Base-by-base conservation (phyloP, 2,329 filamentous ascomycete genomes). In the Beauveria varroae region DNA sequence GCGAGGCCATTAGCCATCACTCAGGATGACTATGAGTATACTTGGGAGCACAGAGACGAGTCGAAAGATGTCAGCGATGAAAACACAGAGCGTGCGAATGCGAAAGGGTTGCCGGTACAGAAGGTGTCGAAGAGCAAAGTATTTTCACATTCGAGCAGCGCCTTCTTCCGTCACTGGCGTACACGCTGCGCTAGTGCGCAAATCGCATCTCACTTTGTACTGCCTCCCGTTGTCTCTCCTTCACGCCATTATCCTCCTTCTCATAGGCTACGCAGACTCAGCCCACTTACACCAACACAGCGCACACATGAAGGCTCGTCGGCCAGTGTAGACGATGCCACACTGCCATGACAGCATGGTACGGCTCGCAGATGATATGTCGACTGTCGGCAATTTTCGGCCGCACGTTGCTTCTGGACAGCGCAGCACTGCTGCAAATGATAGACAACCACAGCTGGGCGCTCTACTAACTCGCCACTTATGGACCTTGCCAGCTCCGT, bases 281-380 rank as follows among this genome's bases (percentile, higher is more conserved):
- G 20, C 41, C 55, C 55, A 57, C 55, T 57, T 57, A 57, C 55
- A 47, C 30, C 26, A 40, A n/a, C n/a, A 49, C 41, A 57, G 8
- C 26, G 40, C 55, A 49, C 41, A 49, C 55, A 26, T 28, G 14
- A 46, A 7, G 43, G 41, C 41, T 56, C n/a, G 14, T n/a, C 26
- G 14, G n/a, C 44, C 20, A 49, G 28, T 18, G 43, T 24, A n/a
- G 26, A 40, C 24, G 18, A 56, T 56, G 40, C 53, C 41, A 56
- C 53, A 40, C 43, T 16, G 40, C 10, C 14, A 47, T 24, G 41
- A 14, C 24, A 49, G 16, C 10, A 40, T 34, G 20, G 7, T 16
- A 40, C 30, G 26, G 18, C 55, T 24, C 22, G 44, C 44, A 56
- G 26, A 26, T 56, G 24, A 46, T 37, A n/a, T 46, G 40, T 56